Conservation (phyloP, 176 grass and related monocot genomes). For the Eleusine indica region DNA sequence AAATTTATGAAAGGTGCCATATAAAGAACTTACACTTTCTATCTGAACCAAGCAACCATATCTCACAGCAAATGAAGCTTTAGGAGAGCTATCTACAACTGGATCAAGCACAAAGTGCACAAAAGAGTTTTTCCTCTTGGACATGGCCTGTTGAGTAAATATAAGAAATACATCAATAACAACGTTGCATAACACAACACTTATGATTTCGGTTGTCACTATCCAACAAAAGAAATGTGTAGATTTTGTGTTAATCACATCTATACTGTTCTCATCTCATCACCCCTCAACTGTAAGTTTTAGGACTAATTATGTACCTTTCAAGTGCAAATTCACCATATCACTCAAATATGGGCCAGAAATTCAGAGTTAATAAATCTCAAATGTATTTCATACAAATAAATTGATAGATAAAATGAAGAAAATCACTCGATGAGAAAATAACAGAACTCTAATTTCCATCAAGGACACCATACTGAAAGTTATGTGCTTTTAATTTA, state of each 20-base stretch:
- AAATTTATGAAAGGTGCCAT: constrained; percentile 5
- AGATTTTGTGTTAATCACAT: constrained; percentile 32
- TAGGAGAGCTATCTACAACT: constrained; percentile 54
- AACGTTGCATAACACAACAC: background rate
- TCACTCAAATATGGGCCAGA: background rate
- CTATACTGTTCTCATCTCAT: background rate
- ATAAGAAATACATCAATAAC: constrained; percentile 34
- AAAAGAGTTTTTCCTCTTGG: constrained; percentile 66
- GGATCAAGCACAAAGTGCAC: constrained; percentile 94
- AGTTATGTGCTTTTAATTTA: background rate
- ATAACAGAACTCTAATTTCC: background rate
- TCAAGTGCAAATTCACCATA: background rate
- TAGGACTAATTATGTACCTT: background rate
- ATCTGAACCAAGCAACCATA: constrained; percentile 87
- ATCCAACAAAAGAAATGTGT: background rate
- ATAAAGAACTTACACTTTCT: constrained; percentile 72
- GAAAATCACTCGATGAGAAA: background rate
- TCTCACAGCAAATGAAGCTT: constrained; percentile 79
- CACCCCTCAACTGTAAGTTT: background rate
- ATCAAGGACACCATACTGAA: constrained; percentile 11
- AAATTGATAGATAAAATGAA: background rate
- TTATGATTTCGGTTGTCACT: constrained; percentile 10
- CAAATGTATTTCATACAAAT: background rate
- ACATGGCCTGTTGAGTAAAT: constrained; percentile 61
- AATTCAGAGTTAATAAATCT: background rate